These are phyloP conservation scores for Massariosphaeria phaeospora DNA, from an alignment of 495 filamentous ascomycete genomes.

Conservation along the genomic window DNA sequence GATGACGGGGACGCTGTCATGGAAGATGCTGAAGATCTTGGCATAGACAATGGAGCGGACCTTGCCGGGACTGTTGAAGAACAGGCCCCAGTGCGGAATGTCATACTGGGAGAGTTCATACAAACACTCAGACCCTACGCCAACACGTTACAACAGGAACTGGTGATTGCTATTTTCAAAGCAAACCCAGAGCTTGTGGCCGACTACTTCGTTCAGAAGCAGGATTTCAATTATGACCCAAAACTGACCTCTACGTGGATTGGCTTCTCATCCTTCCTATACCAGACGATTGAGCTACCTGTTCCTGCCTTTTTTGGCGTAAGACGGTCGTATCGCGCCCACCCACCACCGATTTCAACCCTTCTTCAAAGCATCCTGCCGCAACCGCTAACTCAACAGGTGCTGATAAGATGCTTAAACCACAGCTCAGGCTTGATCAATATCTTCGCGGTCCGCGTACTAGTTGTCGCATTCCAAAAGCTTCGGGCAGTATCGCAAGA, in stretches of 20 bases:
- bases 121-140: slow-evolving; percentile 79
- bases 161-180: slow-evolving; percentile 73
- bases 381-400: slow-evolving; percentile 71
- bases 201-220: slow-evolving; percentile 74
- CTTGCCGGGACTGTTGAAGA: slow-evolving; percentile 44
- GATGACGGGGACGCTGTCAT: slow-evolving; percentile 41
- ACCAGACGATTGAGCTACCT: slow-evolving; percentile 67
- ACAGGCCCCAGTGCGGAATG: slow-evolving; percentile 65
- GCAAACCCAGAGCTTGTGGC: slow-evolving; percentile 78
- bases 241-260: slow-evolving; percentile 91
- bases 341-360: slow-evolving; percentile 70
- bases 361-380: slow-evolving; percentile 83
- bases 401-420: slow-evolving; percentile 69
- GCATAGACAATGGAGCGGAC: slow-evolving; percentile 65
- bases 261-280: slow-evolving; percentile 82
- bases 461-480: slow-evolving; percentile 75
- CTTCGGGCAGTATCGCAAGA: slow-evolving; percentile 54
- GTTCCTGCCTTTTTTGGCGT: slow-evolving; percentile 65
- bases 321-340: slow-evolving; percentile 39
- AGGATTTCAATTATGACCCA: slow-evolving; percentile 79
- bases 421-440: slow-evolving; percentile 68
- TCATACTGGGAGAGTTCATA: slow-evolving; percentile 66
- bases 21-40: slow-evolving; percentile 19
- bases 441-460: slow-evolving; percentile 73
- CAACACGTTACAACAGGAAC: slow-evolving; percentile 71